Evolutionary conservation across 139 green algal species (phyloP).

Genomic region (Picochlorum costavermella): DNA sequence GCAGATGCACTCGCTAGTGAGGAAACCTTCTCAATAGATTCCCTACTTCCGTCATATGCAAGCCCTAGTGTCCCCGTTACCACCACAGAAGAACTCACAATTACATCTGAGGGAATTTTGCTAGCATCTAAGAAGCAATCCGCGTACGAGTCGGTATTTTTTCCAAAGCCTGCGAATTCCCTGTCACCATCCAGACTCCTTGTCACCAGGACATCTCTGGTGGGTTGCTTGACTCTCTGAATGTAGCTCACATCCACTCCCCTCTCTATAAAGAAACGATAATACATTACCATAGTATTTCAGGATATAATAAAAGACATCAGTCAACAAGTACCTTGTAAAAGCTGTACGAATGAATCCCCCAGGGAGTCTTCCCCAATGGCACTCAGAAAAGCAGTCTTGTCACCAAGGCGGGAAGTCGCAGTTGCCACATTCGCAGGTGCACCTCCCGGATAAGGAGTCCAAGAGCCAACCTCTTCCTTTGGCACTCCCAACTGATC

Average conservation of each 20-base stretch:
- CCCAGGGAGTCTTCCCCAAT: slow-evolving; percentile 67
- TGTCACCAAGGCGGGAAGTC: slow-evolving; percentile 43
- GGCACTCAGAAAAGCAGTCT: slow-evolving; percentile 50
- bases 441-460: slow-evolving; percentile 72
- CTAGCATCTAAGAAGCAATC: slow-evolving; percentile 63
- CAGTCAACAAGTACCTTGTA: slow-evolving; percentile 22
- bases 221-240: slow-evolving; percentile 50
- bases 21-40: slow-evolving; percentile 50
- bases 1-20: slow-evolving; percentile 9
- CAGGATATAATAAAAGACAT: neutral
- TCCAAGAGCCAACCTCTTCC: slow-evolving; percentile 69
- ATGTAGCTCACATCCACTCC: slow-evolving; percentile 53
- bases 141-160: slow-evolving; percentile 50
- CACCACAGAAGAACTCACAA: slow-evolving; percentile 53
- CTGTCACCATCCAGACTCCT: slow-evolving; percentile 59
- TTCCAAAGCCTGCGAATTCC: slow-evolving; percentile 73
- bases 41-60: slow-evolving; percentile 47
- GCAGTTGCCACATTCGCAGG: slow-evolving; percentile 70
- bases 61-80: slow-evolving; percentile 78
- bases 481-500: slow-evolving; percentile 59
- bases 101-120: slow-evolving; percentile 47
- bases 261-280: slow-evolving; percentile 32
- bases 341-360: slow-evolving; percentile 54
- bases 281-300: neutral
- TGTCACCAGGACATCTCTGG: slow-evolving; percentile 74